Evolutionary conservation across 441 rosid genomes (phyloP).

Genomic region (Pelargonium citronellum): DNA sequence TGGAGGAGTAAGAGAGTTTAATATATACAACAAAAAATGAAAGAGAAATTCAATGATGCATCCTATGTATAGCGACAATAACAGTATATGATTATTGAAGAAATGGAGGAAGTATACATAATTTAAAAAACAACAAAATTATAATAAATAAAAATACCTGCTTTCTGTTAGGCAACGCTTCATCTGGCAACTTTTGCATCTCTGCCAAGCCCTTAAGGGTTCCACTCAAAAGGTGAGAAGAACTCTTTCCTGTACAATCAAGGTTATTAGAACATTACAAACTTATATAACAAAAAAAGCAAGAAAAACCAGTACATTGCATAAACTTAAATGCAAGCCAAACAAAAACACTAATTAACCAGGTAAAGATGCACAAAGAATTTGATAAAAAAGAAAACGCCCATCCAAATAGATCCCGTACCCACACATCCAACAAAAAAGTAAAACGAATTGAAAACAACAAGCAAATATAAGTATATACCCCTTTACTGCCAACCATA

Average conservation of each 20-base stretch:
- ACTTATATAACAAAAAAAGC: background rate
- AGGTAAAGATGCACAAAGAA: background rate
- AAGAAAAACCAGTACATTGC: background rate
- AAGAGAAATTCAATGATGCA: background rate
- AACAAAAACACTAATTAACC: background rate
- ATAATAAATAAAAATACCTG: constrained; percentile 48
- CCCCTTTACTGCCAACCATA: background rate
- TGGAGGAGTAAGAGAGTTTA: background rate
- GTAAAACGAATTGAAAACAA: too few species aligned
- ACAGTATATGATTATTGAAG: background rate
- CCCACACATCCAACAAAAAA: background rate
- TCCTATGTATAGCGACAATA: background rate
- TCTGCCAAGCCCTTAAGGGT: constrained; percentile 68
- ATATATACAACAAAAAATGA: background rate
- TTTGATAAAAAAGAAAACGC: background rate
- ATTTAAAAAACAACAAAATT: background rate
- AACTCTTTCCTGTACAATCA: constrained; percentile 43
- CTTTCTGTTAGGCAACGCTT: constrained; percentile 71
- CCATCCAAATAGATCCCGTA: background rate
- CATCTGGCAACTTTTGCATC: constrained; percentile 77
- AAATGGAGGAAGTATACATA: background rate
- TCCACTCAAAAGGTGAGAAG: constrained; percentile 74
- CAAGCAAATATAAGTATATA: background rate
- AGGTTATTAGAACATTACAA: background rate
- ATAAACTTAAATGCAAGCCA: background rate